These are phyloP conservation scores for Boletus sp. DNA, from an alignment of 1,284 basidiomycete species.

Conservation along the genomic window DNA sequence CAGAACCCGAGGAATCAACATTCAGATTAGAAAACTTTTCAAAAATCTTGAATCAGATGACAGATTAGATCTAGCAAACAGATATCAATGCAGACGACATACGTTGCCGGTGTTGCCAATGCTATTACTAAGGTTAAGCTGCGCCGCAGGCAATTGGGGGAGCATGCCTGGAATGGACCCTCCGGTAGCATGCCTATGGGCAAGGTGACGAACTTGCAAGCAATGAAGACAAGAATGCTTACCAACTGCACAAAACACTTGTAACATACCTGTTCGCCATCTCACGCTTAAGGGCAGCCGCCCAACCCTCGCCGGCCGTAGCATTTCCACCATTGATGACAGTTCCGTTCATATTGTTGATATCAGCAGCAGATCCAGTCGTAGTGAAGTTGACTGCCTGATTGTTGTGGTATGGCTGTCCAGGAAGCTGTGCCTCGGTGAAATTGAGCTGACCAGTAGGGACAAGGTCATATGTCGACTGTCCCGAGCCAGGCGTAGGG, in stretches of 20 bases:
- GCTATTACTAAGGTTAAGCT: slow-evolving; percentile 78
- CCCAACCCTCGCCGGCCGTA: slow-evolving; percentile 69
- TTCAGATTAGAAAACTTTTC: slow-evolving; percentile 84
- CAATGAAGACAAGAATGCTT: slow-evolving; percentile 32
- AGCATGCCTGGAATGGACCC: slow-evolving; percentile 75
- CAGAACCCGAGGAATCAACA: slow-evolving; percentile 82
- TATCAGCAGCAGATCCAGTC: slow-evolving; percentile 58
- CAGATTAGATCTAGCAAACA: slow-evolving; percentile 6
- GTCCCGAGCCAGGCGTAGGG: slow-evolving; percentile 50
- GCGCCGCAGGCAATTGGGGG: slow-evolving; percentile 65
- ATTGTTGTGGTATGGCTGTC: slow-evolving; percentile 56
- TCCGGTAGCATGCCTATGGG: slow-evolving; percentile 68
- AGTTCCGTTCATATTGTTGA: slow-evolving; percentile 62
- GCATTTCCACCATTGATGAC: slow-evolving; percentile 77
- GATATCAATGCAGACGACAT: slow-evolving; percentile 34
- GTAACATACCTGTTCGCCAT: slow-evolving; percentile 83
- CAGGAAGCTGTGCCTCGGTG: slow-evolving; percentile 64
- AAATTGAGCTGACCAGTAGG: slow-evolving; percentile 78
- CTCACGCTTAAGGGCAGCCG: slow-evolving; percentile 63
- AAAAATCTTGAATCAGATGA: slow-evolving; percentile 67
- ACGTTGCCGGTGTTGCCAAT: slow-evolving; percentile 72
- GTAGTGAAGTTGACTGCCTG: slow-evolving; percentile 52
- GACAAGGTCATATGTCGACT: slow-evolving; percentile 69
- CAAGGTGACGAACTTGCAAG: slow-evolving; percentile 42
- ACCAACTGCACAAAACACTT: slow-evolving; percentile 90